phyloP scores from a whole-genome alignment of 2,329 filamentous ascomycete genomes.

The Colletotrichum lentis region DNA sequence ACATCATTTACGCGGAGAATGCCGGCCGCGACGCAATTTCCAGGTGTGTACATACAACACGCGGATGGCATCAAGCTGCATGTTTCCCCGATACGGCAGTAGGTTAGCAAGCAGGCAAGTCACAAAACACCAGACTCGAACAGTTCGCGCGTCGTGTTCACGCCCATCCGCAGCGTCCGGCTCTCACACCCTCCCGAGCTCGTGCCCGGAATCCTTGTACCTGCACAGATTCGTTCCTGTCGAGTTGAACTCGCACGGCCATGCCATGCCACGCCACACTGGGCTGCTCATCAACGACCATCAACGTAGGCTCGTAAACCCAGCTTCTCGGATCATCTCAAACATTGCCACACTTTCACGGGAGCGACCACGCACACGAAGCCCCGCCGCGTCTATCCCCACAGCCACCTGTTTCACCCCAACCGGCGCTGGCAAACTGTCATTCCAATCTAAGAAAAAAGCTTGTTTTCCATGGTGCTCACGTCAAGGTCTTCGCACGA shows the following conservation, averaged over 20 bases:
- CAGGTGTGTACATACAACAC: no score
- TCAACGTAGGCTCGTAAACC: not conserved
- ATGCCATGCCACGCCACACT: not conserved
- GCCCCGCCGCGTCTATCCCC: conserved; percentile 3
- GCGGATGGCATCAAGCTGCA: not conserved
- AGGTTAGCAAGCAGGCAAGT: not conserved
- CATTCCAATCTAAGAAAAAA: conserved; percentile 3
- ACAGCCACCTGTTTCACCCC: conserved; percentile 14
- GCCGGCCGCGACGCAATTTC: not conserved
- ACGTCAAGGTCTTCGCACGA: not conserved
- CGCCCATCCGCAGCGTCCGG: not conserved
- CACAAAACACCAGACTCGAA: not conserved
- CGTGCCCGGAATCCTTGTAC: not conserved
- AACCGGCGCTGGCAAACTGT: not conserved
- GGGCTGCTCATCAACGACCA: not conserved
- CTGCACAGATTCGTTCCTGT: not conserved
- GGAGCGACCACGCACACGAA: not conserved
- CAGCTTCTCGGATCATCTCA: conserved; percentile 1
- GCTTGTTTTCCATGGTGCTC: not conserved
- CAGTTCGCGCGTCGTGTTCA: not conserved
- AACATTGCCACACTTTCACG: conserved; percentile 1
- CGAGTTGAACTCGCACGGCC: conserved; percentile 1
- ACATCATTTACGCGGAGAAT: not conserved
- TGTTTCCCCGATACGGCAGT: not conserved
- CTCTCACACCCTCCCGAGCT: not conserved